Evolutionary conservation across 768 basidiomycete genomes (phyloP).

Genomic region (Lactarius akahatsu): DNA sequence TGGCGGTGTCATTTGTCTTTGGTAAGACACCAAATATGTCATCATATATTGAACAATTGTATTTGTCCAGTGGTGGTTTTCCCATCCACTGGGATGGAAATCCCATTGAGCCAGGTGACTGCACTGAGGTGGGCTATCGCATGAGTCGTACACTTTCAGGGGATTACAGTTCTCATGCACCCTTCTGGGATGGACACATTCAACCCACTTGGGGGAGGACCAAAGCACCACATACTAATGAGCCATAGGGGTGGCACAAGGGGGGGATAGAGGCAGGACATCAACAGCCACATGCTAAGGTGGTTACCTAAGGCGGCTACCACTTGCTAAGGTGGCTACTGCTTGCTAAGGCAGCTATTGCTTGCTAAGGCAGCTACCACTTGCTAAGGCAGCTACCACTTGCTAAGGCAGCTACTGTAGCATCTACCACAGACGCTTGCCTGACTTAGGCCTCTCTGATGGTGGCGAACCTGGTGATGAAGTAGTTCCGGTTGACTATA

Average conservation of each 20-base stretch:
- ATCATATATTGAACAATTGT: conserved; percentile 95
- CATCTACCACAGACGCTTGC: too few relatives aligned
- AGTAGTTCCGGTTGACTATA: too few relatives aligned
- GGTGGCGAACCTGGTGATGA: too few relatives aligned
- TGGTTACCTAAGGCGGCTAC: too few relatives aligned
- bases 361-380: too few relatives aligned
- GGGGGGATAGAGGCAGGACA: conserved; percentile 76
- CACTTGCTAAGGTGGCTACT: too few relatives aligned
- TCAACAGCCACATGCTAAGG: too few relatives aligned
- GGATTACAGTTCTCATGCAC: conserved; percentile 44
- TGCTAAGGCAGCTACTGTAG: too few relatives aligned
- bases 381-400: too few relatives aligned
- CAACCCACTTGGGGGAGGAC: conserved; percentile 93
- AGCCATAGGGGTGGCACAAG: conserved; percentile 99
- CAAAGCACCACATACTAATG: conserved; percentile 99
- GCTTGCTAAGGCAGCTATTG: too few relatives aligned
- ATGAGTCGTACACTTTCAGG: conserved; percentile 14
- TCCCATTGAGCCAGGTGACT: conserved; percentile 71
- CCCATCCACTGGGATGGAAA: conserved; percentile 99
- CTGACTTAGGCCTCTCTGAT: too few relatives aligned
- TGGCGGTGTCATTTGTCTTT: conserved; percentile 70
- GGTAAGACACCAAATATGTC: conserved; percentile 96
- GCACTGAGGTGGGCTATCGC: conserved; percentile 52
- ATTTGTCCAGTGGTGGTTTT: conserved; percentile 97
- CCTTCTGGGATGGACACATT: conserved; percentile 98